Evolutionary conservation across 345 rosid genomes (phyloP), one percentile per base, ranked within the genome.

Genomic region (Lepidium aucheri): DNA sequence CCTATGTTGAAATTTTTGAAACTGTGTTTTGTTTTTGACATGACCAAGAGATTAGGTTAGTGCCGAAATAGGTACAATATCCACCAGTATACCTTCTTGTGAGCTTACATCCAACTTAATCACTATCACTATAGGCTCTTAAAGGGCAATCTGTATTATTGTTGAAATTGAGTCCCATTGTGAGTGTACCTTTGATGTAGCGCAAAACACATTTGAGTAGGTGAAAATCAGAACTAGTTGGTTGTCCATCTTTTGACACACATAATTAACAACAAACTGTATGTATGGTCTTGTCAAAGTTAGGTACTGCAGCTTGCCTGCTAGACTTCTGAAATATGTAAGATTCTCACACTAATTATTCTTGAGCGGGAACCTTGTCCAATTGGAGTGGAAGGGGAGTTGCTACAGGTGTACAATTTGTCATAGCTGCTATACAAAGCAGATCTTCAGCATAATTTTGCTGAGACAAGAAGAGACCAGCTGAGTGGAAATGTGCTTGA

Each of bases 21-120:
- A 26, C 6, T 1, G 30, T 26, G 30, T 26, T 26, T 2, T 26
- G 30, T 6, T 26, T 26, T 4, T 8, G 6, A 0, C 11, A 43
- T 0, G 22, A 16, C 49, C 22, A 43, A 0, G 24, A 43, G 0
- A 43, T 16, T 5, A 43, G 0, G 3, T 43, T 43, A 0, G 30
- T 1, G 0, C 22, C 49, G 0, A 43, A 2, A 0, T 15, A 43
- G 0, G 49, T 43, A 0, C 49, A 43, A 5, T 3, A 16, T 0
- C 49, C 49, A 1, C 49, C 24, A 0, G 49, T 43, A 0, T 22
- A 43, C 0, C 49, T 0, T 43, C 24, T 16, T 0, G 24, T 43
- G 0, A 5, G 1, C 3, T 0, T 2, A 0, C 24, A 43, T 0
- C 22, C 49, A 1, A 0, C 12, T 0, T 0, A 8, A 2, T 43